A percentile compares a stretch with the other conserved stretches of the same genome.
phyloP scores from a whole-genome alignment of 306 rosid genomes.

The Fagus crenata region DNA sequence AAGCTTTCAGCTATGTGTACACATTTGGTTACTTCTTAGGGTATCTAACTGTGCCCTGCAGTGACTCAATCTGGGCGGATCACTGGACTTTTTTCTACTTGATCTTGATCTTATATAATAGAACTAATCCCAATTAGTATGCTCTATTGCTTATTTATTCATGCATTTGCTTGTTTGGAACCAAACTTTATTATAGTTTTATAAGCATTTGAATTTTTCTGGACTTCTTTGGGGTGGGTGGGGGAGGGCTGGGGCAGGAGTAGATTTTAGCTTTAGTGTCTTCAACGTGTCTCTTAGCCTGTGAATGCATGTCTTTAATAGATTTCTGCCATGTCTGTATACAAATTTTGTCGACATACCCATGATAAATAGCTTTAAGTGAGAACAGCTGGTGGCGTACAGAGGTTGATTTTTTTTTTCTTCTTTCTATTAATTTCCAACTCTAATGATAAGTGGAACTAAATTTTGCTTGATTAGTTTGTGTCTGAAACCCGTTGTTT shows the following conservation, averaged over 20 bases:
- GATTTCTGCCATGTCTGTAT: neutral
- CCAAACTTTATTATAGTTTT: neutral
- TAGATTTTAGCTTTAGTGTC: constrained; percentile 16
- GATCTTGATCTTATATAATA: neutral
- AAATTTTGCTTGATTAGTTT: constrained; percentile 11
- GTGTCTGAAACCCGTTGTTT: constrained; percentile 12
- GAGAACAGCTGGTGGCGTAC: constrained; percentile 17
- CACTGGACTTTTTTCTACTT: neutral
- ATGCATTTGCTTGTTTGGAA: neutral
- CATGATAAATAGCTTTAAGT: neutral
- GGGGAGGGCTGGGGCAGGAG: constrained; percentile 14
- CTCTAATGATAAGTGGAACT: neutral
- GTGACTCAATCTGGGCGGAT: constrained; percentile 13
- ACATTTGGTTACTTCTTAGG: constrained; percentile 21
- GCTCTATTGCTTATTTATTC: neutral
- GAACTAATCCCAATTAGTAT: neutral
- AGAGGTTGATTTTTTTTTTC: neutral
- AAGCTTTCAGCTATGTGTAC: constrained; percentile 18
- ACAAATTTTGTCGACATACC: neutral
- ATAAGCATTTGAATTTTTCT: neutral
- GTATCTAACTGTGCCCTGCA: neutral
- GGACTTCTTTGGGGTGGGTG: neutral
- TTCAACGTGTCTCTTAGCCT: neutral
- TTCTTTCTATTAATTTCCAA: neutral
- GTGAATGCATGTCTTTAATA: neutral